A percentile compares a stretch with the other conserved stretches of the same genome.
These are phyloP conservation scores for Sporobolomyces roseus DNA, from an alignment of 768 basidiomycete species.

Conservation along the genomic window DNA sequence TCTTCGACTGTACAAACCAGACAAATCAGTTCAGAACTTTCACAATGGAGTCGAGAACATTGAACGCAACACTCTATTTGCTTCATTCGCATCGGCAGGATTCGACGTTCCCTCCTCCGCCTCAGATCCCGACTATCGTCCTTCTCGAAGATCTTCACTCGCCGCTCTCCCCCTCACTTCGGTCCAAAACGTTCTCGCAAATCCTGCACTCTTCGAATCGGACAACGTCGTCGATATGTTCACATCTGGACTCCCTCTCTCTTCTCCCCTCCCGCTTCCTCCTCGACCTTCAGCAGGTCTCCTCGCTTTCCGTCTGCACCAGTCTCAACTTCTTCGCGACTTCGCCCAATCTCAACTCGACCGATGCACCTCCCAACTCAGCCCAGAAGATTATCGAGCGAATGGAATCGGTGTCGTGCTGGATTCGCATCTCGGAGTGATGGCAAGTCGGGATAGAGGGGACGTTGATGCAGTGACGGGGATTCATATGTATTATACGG, in stretches of 20 bases:
- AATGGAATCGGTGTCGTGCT: conserved; percentile 55
- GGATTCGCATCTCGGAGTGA: conserved; percentile 47
- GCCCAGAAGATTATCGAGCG: conserved; percentile 53
- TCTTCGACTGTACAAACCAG: conserved; percentile 29
- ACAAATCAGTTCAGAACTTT: conserved; percentile 53
- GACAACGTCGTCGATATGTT: conserved; percentile 51
- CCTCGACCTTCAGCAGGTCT: conserved; percentile 50
- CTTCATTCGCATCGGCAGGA: conserved; percentile 11
- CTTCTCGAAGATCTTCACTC: conserved; percentile 47
- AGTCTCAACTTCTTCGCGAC: conserved; percentile 59
- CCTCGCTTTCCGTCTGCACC: conserved; percentile 58
- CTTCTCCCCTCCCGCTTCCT: conserved; percentile 52
- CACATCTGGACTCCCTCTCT: conserved; percentile 41
- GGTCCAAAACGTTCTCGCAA: conserved; percentile 63
- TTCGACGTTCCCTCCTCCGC: conserved; percentile 46
- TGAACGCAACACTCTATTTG: conserved; percentile 55
- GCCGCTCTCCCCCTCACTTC: conserved; percentile 55
- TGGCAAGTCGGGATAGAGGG: conserved; percentile 54
- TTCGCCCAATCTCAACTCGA: conserved; percentile 55
- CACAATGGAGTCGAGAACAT: conserved; percentile 63
- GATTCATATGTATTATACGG: conserved; percentile 29
- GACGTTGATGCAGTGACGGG: conserved; percentile 14
- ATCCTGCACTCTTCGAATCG: conserved; percentile 60
- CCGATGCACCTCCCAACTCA: conserved; percentile 60
- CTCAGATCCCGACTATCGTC: conserved; percentile 20